A percentile compares a stretch with the other conserved stretches of the same genome.
Conservation (phyloP, 164 flowering plant species). For the Nelumbo lutea region DNA sequence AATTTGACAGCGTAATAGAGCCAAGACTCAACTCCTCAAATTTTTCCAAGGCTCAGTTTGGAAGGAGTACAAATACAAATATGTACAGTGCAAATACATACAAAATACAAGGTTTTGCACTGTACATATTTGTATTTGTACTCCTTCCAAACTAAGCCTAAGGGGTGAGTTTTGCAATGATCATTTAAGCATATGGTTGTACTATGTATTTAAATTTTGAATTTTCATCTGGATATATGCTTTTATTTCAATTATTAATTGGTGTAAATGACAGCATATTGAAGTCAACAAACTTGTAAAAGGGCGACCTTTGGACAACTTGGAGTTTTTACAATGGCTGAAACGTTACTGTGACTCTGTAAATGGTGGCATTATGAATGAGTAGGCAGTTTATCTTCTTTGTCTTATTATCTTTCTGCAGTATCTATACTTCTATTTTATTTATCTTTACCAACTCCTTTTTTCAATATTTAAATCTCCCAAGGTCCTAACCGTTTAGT, state of each 20-base stretch:
- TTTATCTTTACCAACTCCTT: background rate
- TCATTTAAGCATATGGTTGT: too few species aligned
- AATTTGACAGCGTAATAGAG: too few species aligned
- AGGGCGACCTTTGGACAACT: slow-evolving; percentile 86
- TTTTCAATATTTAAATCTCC: background rate
- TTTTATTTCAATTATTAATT: background rate
- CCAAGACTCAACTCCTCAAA: too few species aligned
- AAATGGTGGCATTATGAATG: slow-evolving; percentile 87
- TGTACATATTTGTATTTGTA: too few species aligned
- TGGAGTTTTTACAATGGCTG: slow-evolving; percentile 95
- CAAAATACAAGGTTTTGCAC: too few species aligned
- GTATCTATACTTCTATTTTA: background rate
- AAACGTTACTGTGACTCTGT: slow-evolving; percentile 89
- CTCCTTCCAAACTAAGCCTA: too few species aligned
- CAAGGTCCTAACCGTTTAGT: background rate
- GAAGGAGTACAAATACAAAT: too few species aligned
- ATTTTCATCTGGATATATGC: too few species aligned
- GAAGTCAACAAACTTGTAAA: slow-evolving; percentile 89
- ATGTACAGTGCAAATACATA: too few species aligned
- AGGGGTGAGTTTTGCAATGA: too few species aligned
- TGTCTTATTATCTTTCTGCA: background rate
- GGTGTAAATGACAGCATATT: slow-evolving; percentile 49
- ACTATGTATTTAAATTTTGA: too few species aligned
- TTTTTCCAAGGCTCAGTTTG: too few species aligned
- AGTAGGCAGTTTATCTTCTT: slow-evolving; percentile 37